phyloP scores from a whole-genome alignment of 2,329 filamentous ascomycete species.

The Stachybotrys elegans region DNA sequence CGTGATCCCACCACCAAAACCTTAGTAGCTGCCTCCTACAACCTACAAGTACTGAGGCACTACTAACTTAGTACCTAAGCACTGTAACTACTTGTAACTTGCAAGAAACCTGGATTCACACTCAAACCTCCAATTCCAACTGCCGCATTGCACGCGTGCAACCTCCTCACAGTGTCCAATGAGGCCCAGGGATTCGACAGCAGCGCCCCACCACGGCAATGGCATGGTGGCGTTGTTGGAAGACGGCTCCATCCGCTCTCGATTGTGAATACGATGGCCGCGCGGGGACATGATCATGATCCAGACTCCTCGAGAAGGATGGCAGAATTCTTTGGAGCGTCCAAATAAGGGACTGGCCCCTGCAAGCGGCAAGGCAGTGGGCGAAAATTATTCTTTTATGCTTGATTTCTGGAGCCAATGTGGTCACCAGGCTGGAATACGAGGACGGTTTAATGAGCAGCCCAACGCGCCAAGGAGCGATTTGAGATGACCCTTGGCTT shows the following conservation, averaged over 20 bases:
- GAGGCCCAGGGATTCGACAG: no score
- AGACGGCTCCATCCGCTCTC: not conserved
- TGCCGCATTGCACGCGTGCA: no score
- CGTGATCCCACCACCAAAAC: not conserved
- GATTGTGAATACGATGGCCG: no score
- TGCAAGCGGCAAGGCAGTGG: not conserved
- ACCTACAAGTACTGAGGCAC: no score
- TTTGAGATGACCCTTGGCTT: not conserved
- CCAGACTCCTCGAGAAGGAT: not conserved
- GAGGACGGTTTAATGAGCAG: conserved; percentile 1
- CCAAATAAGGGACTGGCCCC: not conserved
- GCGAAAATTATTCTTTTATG: not conserved
- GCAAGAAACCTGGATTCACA: no score
- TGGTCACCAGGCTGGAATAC: conserved; percentile 1
- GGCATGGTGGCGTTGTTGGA: not conserved
- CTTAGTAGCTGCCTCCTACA: not conserved
- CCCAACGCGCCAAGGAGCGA: not conserved
- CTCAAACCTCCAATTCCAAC: no score
- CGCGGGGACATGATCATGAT: no score
- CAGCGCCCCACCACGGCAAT: no score
- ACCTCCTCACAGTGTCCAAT: no score
- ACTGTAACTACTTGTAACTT: no score
- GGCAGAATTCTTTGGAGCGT: not conserved
- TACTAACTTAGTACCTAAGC: no score
- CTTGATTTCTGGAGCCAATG: conserved; percentile 1